Percentiles rank a stretch among this genome's conserved stretches.
Conservation (phyloP, 257 asterid species). For the Echites panduratus region DNA sequence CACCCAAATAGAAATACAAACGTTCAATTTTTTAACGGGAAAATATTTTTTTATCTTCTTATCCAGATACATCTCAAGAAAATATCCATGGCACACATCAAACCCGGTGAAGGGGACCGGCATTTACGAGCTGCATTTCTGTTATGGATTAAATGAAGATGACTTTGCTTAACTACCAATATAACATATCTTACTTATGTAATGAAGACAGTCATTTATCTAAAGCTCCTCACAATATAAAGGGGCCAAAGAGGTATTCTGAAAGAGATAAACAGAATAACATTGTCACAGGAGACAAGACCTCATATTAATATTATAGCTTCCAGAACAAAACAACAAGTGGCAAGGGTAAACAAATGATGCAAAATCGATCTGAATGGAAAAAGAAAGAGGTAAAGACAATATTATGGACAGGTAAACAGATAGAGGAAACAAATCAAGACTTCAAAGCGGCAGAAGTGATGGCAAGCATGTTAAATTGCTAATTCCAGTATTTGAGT, state of each 20-base stretch:
- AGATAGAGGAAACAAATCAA: not conserved
- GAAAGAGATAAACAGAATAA: not conserved
- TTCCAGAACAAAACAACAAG: not conserved
- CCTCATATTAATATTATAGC: not conserved
- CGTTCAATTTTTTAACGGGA: not conserved
- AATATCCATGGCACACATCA: not conserved
- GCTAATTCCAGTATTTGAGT: not conserved
- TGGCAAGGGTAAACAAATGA: not conserved
- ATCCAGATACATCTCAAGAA: not conserved
- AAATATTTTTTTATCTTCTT: not conserved
- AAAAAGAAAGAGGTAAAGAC: not conserved
- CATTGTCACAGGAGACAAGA: not conserved
- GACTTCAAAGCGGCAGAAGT: not conserved
- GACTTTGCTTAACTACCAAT: not conserved
- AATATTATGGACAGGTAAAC: not conserved
- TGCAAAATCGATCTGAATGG: not conserved
- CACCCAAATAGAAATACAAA: not conserved
- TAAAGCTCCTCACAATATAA: not conserved
- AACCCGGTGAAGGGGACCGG: not conserved
- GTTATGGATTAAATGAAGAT: not conserved
- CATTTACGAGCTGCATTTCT: not conserved
- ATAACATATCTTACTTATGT: not conserved
- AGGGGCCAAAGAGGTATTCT: not conserved
- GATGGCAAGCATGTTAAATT: not conserved
- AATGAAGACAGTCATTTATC: not conserved